Percentiles rank a stretch among this genome's conserved stretches.
phyloP scores from a whole-genome alignment of 257 asterid genomes.

The Verbena officinalis region DNA sequence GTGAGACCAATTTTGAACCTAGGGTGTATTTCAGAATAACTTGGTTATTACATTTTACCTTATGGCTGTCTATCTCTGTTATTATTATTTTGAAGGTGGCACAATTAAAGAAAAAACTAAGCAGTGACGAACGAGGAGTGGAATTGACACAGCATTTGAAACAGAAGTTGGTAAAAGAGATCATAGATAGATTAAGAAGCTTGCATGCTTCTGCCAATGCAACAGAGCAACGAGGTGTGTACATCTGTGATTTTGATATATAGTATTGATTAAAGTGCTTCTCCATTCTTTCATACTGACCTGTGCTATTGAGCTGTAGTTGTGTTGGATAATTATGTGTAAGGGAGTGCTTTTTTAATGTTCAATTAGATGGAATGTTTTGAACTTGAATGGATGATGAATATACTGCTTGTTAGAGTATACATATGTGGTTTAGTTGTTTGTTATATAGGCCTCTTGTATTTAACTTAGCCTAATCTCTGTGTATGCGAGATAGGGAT shows the following conservation, averaged over 20 bases:
- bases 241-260: constrained; percentile 14
- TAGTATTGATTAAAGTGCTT: neutral
- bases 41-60: constrained; percentile 2
- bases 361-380: too few relatives aligned
- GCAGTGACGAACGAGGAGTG: constrained; percentile 50
- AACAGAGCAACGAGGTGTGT: constrained; percentile 64
- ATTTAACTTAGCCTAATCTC: too few relatives aligned
- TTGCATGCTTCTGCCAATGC: constrained; percentile 54
- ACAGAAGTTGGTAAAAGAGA: constrained; percentile 60
- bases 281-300: neutral
- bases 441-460: too few relatives aligned
- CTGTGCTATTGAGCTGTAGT: neutral
- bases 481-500: too few relatives aligned
- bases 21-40: constrained; percentile 4
- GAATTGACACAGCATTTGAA: constrained; percentile 65
- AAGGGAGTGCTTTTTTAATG: too few relatives aligned
- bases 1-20: constrained; percentile 46
- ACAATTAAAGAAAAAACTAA: constrained; percentile 43
- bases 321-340: too few relatives aligned
- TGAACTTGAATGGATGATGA: neutral
- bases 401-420: neutral
- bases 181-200: constrained; percentile 56
- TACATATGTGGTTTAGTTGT: too few relatives aligned
- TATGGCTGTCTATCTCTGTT: constrained; percentile 1
- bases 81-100: constrained; percentile 46